These are phyloP conservation scores for Centaurea solstitialis DNA, from an alignment of 129 eudicot species.

Conservation along the genomic window DNA sequence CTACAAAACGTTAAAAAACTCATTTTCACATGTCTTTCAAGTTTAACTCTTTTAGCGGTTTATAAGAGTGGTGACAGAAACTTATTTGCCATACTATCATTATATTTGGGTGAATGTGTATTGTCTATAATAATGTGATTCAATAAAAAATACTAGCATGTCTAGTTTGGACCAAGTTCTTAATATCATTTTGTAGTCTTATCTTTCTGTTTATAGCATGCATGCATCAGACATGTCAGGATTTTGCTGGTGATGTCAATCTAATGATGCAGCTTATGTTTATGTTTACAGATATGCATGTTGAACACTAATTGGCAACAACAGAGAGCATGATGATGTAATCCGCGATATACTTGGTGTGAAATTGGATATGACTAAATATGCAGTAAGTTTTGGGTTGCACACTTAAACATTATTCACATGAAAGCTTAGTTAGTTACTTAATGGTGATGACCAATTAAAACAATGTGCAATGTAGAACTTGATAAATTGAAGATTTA, in stretches of 20 bases:
- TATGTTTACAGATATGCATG: conserved; percentile 62
- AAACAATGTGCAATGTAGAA: conserved; percentile 38
- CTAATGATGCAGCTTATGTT: conserved; percentile 11
- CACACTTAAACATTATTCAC: neutral
- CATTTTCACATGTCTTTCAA: neutral
- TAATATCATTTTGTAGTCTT: neutral
- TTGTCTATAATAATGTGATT: neutral
- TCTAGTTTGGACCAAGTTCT: neutral
- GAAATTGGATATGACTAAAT: conserved; percentile 81
- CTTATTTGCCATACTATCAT: neutral
- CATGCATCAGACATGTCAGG: neutral
- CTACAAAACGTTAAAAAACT: neutral
- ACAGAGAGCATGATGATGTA: conserved; percentile 93
- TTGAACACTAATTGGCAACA: conserved; percentile 70
- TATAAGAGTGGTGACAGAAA: neutral
- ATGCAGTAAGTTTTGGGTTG: conserved; percentile 59
- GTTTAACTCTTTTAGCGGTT: neutral
- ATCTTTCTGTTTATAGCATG: neutral
- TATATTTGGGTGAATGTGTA: neutral
- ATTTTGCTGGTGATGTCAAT: neutral
- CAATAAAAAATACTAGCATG: neutral
- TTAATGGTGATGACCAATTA: conserved; percentile 3
- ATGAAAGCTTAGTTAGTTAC: conserved; percentile 1
- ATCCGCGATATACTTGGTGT: conserved; percentile 89
- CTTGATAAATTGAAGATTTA: conserved; percentile 61